phyloP scores from a whole-genome alignment of 805 yeast genomes.

The Candida stauntonica region DNA sequence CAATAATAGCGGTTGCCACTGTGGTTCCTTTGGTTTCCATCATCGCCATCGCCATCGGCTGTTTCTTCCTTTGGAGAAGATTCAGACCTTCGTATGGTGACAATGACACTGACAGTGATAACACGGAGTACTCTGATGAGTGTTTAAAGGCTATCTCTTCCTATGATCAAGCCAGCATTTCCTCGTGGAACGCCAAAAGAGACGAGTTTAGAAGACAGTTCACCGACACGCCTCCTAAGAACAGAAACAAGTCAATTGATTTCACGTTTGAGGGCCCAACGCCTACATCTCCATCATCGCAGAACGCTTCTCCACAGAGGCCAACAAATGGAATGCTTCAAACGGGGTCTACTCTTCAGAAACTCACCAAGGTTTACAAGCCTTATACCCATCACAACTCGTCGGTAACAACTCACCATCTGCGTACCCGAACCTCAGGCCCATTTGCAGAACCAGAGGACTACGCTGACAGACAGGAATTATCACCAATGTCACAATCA shows the following conservation, averaged over 20 bases:
- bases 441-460: conserved; percentile 27
- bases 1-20: conserved; percentile 21
- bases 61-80: conserved; percentile 16
- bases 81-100: conserved; percentile 3
- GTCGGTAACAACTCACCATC: too few species aligned
- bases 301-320: conserved; percentile 1
- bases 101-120: conserved; percentile 4
- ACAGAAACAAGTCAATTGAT: neutral
- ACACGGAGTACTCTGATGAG: conserved; percentile 12
- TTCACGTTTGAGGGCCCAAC: conserved; percentile 4
- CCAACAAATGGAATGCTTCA: neutral
- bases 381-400: too few species aligned
- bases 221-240: conserved; percentile 2
- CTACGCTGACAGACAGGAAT: conserved; percentile 20
- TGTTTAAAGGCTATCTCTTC: conserved; percentile 20
- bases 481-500: conserved; percentile 12
- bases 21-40: conserved; percentile 21
- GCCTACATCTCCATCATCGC: conserved; percentile 1
- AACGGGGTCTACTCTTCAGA: conserved; percentile 2
- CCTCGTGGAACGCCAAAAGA: conserved; percentile 24
- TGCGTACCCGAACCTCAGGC: conserved; percentile 1
- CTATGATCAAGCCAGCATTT: conserved; percentile 23
- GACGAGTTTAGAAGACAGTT: conserved; percentile 19
- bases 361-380: conserved; percentile 5
- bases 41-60: conserved; percentile 11